These are phyloP conservation scores for Parmelia sp. DNA, from an alignment of 495 filamentous ascomycete species.

Conservation along the genomic window DNA sequence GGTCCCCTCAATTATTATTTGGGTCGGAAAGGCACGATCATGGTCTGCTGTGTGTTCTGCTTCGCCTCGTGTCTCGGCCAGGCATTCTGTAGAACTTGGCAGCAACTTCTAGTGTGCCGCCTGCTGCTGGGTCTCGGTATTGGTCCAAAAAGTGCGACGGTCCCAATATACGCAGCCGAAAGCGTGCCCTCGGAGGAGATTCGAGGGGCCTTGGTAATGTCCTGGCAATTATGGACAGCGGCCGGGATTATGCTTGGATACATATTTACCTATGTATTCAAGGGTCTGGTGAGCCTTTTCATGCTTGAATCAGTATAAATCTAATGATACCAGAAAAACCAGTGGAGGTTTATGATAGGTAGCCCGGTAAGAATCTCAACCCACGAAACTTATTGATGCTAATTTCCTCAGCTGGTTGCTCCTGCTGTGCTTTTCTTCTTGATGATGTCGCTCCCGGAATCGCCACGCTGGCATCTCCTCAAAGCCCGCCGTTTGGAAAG, in stretches of 20 bases:
- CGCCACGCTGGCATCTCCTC: background rate
- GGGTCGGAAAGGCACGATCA: no score
- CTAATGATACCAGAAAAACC: no score
- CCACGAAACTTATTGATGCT: no score
- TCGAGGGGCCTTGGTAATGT: background rate
- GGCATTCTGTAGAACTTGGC: background rate
- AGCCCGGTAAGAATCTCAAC: no score
- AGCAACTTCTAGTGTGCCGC: background rate
- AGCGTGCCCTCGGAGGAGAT: background rate
- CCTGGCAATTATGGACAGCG: background rate
- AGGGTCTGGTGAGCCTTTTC: no score
- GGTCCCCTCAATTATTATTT: no score
- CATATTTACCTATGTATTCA: background rate
- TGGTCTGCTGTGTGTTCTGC: no score
- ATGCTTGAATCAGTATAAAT: no score
- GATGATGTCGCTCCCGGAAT: background rate
- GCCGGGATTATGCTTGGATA: background rate
- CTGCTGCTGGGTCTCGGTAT: background rate
- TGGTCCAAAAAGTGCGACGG: background rate
- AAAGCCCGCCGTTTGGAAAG: no score
- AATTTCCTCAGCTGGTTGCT: no score
- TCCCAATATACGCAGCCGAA: background rate
- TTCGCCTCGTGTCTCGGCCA: background rate
- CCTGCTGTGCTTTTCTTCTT: no score
- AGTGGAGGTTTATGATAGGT: no score